Conservation (phyloP, 73 alveolate genomes). For the Paramecium biaurelia region DNA sequence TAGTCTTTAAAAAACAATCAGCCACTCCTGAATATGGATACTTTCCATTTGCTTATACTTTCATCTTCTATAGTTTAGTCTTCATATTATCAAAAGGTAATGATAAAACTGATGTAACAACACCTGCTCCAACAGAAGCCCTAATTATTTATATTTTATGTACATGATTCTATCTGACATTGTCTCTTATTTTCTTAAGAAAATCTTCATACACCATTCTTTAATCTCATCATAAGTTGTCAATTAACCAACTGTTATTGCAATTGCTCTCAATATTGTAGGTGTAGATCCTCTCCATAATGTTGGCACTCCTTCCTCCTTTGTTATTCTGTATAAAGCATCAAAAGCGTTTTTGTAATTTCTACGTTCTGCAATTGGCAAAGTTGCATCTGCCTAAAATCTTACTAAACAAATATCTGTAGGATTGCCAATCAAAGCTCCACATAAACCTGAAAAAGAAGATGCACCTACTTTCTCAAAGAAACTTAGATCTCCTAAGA, state of each 20-base stretch:
- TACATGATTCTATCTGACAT: conserved; percentile 51
- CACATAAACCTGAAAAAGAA: conserved; percentile 79
- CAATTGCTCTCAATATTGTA: conserved; percentile 83
- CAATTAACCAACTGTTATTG: conserved; percentile 81
- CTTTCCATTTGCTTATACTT: conserved; percentile 67
- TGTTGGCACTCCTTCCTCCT: conserved; percentile 82
- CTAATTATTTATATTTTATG: neutral
- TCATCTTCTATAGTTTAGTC: conserved; percentile 79
- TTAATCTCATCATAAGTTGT: conserved; percentile 87
- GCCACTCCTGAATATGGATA: conserved; percentile 72
- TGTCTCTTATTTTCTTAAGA: conserved; percentile 52
- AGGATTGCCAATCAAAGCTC: conserved; percentile 87
- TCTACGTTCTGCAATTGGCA: conserved; percentile 79
- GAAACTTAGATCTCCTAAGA: conserved; percentile 58
- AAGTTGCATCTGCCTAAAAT: conserved; percentile 79
- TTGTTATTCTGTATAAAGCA: conserved; percentile 78
- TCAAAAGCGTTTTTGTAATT: conserved; percentile 78
- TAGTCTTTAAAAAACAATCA: conserved; percentile 71
- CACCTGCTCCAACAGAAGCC: conserved; percentile 77
- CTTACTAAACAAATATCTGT: conserved; percentile 83
- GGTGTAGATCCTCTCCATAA: conserved; percentile 89
- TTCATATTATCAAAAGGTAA: conserved; percentile 84
- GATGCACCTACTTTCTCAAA: conserved; percentile 71
- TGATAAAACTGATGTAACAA: conserved; percentile 69
- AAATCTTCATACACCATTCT: conserved; percentile 59